A percentile compares a stretch with the other conserved stretches of the same genome.
phyloP scores from a whole-genome alignment of 2,329 filamentous ascomycete species.

The Diaporthe sp. region DNA sequence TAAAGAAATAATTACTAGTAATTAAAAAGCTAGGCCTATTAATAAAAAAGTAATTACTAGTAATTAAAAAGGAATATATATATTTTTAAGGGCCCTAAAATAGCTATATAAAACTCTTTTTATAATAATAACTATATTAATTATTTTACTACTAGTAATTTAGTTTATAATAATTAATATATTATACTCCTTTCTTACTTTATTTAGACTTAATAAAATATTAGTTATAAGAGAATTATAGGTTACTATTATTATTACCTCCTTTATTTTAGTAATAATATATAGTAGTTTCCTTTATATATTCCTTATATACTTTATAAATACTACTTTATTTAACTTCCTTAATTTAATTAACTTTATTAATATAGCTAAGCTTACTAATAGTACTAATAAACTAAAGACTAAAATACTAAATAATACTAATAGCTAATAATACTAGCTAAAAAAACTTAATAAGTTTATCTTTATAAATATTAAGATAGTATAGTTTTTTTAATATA shows the following conservation, averaged over 20 bases:
- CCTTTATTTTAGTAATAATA: not conserved
- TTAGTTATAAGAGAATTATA: not conserved
- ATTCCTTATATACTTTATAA: not conserved
- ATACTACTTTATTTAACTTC: not conserved
- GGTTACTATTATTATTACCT: not conserved
- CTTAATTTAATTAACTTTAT: no score
- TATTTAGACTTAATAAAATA: not conserved
- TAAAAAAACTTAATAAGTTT: not conserved
- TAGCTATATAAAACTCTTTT: no score
- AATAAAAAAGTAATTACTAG: not conserved
- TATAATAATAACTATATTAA: not conserved
- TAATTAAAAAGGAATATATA: not conserved
- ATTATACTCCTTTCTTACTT: not conserved
- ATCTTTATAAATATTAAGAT: not conserved
- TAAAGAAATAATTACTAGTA: not conserved
- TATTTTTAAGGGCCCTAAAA: no score
- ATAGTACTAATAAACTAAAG: not conserved
- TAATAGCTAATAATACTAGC: not conserved
- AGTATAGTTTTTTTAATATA: not conserved
- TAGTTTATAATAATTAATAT: not conserved
- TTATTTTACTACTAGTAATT: not conserved
- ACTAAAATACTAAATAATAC: not conserved
- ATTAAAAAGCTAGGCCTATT: not conserved
- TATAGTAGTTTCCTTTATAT: not conserved
- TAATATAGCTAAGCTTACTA: not conserved